A percentile compares a stretch with the other conserved stretches of the same genome.
Conservation (phyloP, 148 eudicot species). For the Simmondsia chinensis region DNA sequence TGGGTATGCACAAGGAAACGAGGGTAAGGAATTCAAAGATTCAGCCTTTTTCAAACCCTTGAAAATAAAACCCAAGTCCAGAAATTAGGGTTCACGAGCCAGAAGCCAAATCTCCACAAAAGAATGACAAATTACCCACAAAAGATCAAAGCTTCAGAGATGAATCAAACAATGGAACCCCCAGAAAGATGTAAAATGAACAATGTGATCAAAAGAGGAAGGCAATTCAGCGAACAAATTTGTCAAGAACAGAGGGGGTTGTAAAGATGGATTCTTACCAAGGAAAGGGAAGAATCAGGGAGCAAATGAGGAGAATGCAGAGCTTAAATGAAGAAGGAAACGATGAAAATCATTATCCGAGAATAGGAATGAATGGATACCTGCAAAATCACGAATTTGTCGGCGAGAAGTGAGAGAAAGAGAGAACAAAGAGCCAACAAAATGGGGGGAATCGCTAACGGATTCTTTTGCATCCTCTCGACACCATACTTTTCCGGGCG, state of each 20-base stretch:
- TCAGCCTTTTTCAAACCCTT: no score
- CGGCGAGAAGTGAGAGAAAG: conserved; percentile 11
- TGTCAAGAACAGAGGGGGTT: conserved; percentile 1
- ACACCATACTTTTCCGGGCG: no score
- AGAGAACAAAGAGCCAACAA: not conserved
- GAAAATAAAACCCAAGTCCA: no score
- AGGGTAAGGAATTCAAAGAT: no score
- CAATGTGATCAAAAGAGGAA: conserved; percentile 1
- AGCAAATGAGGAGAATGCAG: conserved; percentile 18
- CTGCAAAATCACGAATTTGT: conserved; percentile 13
- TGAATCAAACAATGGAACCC: not conserved
- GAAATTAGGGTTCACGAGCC: no score
- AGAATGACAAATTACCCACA: not conserved
- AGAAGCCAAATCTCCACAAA: no score
- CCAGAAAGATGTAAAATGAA: not conserved
- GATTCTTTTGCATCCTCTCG: no score
- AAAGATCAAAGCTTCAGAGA: not conserved
- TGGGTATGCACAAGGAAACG: no score
- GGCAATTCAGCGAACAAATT: not conserved
- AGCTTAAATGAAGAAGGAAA: conserved; percentile 26
- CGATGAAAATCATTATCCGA: conserved; percentile 12
- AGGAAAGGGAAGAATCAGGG: conserved; percentile 51
- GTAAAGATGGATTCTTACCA: conserved; percentile 39
- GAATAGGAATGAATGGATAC: conserved; percentile 5
- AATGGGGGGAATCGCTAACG: no score